A percentile compares a stretch with the other conserved stretches of the same genome.
Evolutionary conservation across 257 asterid genomes (phyloP).

Genomic region (Salvia rosmarinus): DNA sequence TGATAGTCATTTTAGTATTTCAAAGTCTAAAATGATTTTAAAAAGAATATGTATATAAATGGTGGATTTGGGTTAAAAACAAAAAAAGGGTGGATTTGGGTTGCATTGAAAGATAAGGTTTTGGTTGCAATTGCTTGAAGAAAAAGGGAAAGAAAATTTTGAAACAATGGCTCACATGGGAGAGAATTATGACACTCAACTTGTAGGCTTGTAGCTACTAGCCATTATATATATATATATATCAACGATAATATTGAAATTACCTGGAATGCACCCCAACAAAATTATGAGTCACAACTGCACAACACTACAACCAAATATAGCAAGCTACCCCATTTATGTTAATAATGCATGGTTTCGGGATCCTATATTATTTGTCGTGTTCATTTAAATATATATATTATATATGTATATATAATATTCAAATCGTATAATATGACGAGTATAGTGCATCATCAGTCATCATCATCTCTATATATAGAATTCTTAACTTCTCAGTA

Average conservation of each 20-base stretch:
- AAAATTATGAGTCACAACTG: slow-evolving; percentile 16
- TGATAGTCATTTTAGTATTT: no score
- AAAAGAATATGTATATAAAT: no score
- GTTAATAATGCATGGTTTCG: not conserved
- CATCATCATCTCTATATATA: no score
- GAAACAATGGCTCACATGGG: slow-evolving; percentile 33
- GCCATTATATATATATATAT: not conserved
- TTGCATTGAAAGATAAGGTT: slow-evolving; percentile 27
- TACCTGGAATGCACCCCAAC: slow-evolving; percentile 37
- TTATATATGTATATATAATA: no score
- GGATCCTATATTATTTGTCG: not conserved
- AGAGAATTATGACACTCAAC: slow-evolving; percentile 26
- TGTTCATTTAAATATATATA: not conserved
- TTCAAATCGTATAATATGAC: no score
- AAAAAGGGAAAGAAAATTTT: slow-evolving; percentile 28
- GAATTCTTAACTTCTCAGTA: no score
- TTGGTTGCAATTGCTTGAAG: slow-evolving; percentile 46
- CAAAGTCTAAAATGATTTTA: no score
- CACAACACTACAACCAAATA: not conserved
- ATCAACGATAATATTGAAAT: not conserved
- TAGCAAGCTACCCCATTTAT: not conserved
- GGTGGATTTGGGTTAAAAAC: no score
- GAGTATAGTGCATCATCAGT: no score
- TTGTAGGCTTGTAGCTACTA: slow-evolving; percentile 18
- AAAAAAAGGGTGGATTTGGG: no score